Evolutionary conservation across 768 basidiomycete species (phyloP), one percentile per base, ranked within the genome.

Genomic region (Leccinum boreale): DNA sequence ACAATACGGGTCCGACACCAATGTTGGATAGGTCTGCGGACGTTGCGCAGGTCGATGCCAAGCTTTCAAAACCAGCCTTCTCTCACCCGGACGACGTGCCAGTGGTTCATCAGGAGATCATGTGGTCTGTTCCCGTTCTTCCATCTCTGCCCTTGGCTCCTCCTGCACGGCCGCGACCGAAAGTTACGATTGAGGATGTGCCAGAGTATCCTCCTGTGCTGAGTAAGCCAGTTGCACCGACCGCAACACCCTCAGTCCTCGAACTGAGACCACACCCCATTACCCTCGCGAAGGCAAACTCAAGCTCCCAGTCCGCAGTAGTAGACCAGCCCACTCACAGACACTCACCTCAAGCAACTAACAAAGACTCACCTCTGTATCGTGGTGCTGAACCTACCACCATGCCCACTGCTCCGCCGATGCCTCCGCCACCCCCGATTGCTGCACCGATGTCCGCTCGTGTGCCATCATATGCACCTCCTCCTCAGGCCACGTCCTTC

Each of bases 121-220:
- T 58, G 24, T 56, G 46, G 31, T 31, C 61, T 33, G 21, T 50
- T 47, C 44, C 58, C 5, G 39, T 50, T 42, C 33, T 55, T 47
- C 56, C 66, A 4, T 45, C 55, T n/a, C 62, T 61, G 23, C 52
- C 62, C 19, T 56, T 50, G 10, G 50, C 50, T 19, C 51, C 57
- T 23, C 24, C 46, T 47, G 51, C 59, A 44, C 58, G 50, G 50
- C 15, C 53, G 26, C 68, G 71, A 56, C 63, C 63, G 29, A 73
- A 65, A 54, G 68, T 65, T 52, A 70, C 67, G 5, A 42, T 72
- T 6, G 71, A 73, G 53, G 68, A 72, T 50, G 64, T 65, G 10
- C 50, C 64, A 48, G 71, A 72, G 52, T 65, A 69, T 50, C 56
- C 58, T 9, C 63, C 62, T 3, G 44, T 60, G 53, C 45, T 28